Evolutionary conservation across 257 asterid species (phyloP).

Genomic region (Penstemon barbatus): DNA sequence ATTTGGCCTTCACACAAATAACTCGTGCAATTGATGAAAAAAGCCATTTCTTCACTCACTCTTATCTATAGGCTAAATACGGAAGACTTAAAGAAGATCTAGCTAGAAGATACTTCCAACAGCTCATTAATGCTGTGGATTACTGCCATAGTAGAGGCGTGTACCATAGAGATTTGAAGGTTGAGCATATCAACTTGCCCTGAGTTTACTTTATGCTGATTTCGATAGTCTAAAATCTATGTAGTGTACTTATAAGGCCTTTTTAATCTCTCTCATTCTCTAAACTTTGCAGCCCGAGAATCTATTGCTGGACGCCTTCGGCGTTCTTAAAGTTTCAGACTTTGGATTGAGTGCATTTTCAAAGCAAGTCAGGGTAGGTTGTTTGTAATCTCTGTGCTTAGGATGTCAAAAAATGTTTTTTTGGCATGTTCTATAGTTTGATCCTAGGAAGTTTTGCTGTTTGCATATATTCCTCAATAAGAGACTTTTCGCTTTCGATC

Average conservation of each 20-base stretch:
- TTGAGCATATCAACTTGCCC: conserved; percentile 4
- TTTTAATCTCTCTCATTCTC: conserved; percentile 4
- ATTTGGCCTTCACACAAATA: background rate
- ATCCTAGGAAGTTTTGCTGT: background rate
- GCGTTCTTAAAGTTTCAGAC: conserved; percentile 74
- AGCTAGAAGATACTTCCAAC: conserved; percentile 76
- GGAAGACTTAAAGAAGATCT: conserved; percentile 71
- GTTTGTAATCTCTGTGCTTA: conserved; percentile 20
- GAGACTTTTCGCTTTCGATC: conserved; percentile 2
- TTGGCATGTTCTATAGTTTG: background rate
- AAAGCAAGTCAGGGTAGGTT: conserved; percentile 68
- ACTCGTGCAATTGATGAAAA: conserved; percentile 2
- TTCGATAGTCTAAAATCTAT: background rate
- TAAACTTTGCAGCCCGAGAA: conserved; percentile 73
- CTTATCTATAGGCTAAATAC: conserved; percentile 50
- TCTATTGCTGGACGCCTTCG: conserved; percentile 65
- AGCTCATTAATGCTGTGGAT: conserved; percentile 83
- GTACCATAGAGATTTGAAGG: conserved; percentile 87
- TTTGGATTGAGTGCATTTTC: conserved; percentile 81
- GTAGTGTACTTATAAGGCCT: conserved; percentile 3
- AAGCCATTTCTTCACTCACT: conserved; percentile 6
- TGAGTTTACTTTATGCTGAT: conserved; percentile 11
- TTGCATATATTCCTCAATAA: conserved; percentile 14
- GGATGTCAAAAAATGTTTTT: conserved; percentile 3
- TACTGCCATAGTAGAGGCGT: conserved; percentile 90